Evolutionary conservation across 164 flowering plant genomes (phyloP), one percentile per base, ranked within the genome.

Genomic region (Protea cynaroides): DNA sequence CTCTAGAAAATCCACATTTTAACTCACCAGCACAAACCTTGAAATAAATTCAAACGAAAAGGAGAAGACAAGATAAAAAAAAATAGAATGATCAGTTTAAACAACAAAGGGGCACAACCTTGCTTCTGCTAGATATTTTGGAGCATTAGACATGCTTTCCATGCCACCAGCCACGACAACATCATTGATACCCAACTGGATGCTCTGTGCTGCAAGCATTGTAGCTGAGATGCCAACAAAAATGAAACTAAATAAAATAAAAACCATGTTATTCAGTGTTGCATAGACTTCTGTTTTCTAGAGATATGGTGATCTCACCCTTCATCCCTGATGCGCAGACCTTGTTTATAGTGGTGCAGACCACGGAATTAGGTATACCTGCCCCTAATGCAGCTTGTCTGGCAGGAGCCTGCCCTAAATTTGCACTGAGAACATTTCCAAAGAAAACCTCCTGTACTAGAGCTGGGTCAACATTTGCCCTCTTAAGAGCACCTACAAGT

Each of bases 401-500:
- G 54, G 98, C 97, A 43, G 98, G 98, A 64, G 98, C 97, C 71
- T 94, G 98, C 34, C 98, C 98, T 62, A 94, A 74, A 82, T 94
- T 94, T 44, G 97, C 98, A 71, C 95, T 87, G 21, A 94, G 80
- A 67, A 94, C 98, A 78, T 94, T 94, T 34, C 98, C 98, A 76
- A 94, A 94, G 74, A 83, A 87, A 8, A 94, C 96, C 78, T 94
- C 98, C 81, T 94, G 87, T 52, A 94, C 98, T 24, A 85, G 82
- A 10, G 85, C 70, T 53, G 97, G 88, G 69, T 87, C 92, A 53
- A 94, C 74, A 65, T 78, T 84, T 38, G 98, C 92, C 72, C 90
- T 84, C 66, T 78, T 81, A 46, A 94, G 95, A 58, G 98, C 98
- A 82, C 77, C 98, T 93, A 55, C n/a, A 60, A 51, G 18, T 47